phyloP scores from a whole-genome alignment of 2,329 filamentous ascomycete species.

The Didymella arachidicola region DNA sequence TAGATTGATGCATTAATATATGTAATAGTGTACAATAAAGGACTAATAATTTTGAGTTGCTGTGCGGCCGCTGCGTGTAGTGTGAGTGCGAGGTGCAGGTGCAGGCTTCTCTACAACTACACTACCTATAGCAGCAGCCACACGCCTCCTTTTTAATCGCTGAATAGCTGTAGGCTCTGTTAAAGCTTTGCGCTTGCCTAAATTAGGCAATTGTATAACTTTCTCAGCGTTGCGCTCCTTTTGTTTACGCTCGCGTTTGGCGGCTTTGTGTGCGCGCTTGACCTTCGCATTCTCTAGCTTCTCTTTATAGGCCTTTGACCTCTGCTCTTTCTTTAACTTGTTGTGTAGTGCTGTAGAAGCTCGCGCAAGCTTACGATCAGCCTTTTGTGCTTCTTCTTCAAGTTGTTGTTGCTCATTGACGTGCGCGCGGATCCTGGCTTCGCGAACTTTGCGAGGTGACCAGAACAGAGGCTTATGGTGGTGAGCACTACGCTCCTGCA shows the following conservation, averaged over 20 bases:
- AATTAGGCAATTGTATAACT: not conserved
- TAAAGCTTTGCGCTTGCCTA: slow-evolving; percentile 2
- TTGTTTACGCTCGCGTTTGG: not conserved
- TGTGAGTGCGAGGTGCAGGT: too few relatives aligned
- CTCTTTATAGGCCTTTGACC: not conserved
- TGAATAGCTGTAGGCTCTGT: too few relatives aligned
- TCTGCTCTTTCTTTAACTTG: not conserved
- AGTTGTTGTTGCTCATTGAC: not conserved
- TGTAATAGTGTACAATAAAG: too few relatives aligned
- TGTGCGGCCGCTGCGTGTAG: too few relatives aligned
- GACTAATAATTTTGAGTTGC: too few relatives aligned
- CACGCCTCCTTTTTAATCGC: too few relatives aligned
- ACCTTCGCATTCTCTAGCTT: not conserved
- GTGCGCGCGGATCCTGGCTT: too few relatives aligned
- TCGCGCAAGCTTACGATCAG: too few relatives aligned
- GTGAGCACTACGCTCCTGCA: too few relatives aligned
- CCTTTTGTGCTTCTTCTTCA: not conserved
- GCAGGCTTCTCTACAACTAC: too few relatives aligned
- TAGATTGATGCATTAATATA: too few relatives aligned
- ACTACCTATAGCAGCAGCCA: too few relatives aligned
- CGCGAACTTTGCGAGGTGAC: not conserved
- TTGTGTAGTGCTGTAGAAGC: not conserved
- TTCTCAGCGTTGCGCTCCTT: not conserved
- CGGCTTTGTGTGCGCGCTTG: not conserved
- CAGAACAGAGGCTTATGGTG: not conserved